Evolutionary conservation across 2,329 filamentous ascomycete genomes (phyloP).

Genomic region (Talaromyces pinophilus): DNA sequence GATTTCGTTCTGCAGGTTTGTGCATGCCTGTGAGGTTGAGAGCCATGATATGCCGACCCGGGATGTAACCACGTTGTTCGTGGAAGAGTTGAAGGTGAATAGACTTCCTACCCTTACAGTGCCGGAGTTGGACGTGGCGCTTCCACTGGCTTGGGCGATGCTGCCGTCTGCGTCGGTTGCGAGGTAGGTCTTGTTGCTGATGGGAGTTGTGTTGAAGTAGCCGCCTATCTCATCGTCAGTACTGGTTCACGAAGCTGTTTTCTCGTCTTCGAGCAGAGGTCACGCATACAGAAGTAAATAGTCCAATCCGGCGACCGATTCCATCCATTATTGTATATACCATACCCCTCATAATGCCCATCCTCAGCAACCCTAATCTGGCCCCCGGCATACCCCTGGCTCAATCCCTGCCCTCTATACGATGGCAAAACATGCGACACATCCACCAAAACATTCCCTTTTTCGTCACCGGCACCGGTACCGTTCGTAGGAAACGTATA

Average conservation of each 20-base stretch:
- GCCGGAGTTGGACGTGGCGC: conserved; percentile 46
- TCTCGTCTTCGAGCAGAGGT: too few relatives aligned
- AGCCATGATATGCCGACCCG: conserved; percentile 69
- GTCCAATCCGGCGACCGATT: conserved; percentile 60
- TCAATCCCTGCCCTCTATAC: conserved; percentile 57
- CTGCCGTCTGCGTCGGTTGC: conserved; percentile 34
- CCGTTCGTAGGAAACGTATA: conserved; percentile 59
- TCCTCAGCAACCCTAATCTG: conserved; percentile 64
- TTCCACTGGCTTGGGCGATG: conserved; percentile 31
- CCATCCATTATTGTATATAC: conserved; percentile 67
- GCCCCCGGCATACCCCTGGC: conserved; percentile 59
- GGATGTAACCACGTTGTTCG: conserved; percentile 49
- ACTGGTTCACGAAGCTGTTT: too few relatives aligned
- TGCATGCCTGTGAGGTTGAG: conserved; percentile 68
- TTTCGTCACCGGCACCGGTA: conserved; percentile 30
- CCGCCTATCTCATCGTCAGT: conserved; percentile 55
- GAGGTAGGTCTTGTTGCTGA: conserved; percentile 33
- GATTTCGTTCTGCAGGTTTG: conserved; percentile 68
- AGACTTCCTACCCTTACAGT: conserved; percentile 47
- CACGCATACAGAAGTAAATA: conserved; percentile 62
- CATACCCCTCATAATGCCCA: conserved; percentile 65
- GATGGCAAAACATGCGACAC: conserved; percentile 65
- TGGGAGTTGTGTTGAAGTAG: conserved; percentile 52
- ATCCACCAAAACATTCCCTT: conserved; percentile 64
- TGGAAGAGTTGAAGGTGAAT: conserved; percentile 54